phyloP scores from a whole-genome alignment of 2,329 filamentous ascomycete species.

The Berkeleyomyces rouxiae region DNA sequence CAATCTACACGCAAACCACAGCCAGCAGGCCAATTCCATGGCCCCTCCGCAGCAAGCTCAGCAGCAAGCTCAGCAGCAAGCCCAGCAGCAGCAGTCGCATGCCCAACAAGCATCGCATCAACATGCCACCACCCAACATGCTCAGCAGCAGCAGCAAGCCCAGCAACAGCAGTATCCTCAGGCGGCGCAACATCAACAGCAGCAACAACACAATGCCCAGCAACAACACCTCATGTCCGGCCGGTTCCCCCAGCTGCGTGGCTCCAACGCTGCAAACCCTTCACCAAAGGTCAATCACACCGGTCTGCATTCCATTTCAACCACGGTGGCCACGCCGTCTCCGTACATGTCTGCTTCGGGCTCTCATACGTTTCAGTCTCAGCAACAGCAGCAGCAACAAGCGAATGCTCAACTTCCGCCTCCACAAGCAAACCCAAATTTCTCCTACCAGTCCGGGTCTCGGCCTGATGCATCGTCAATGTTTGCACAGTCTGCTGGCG shows the following conservation, averaged over 20 bases:
- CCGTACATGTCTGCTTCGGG: slow-evolving; percentile 8
- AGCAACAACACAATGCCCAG: slow-evolving; percentile 14
- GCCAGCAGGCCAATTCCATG: slow-evolving; percentile 11
- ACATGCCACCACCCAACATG: not conserved
- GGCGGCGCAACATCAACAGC: slow-evolving; percentile 12
- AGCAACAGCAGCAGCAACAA: slow-evolving; percentile 2
- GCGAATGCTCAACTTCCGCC: slow-evolving; percentile 1
- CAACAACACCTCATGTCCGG: slow-evolving; percentile 13
- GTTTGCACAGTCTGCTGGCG: not conserved
- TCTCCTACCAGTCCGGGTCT: not conserved
- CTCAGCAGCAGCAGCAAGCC: slow-evolving; percentile 13
- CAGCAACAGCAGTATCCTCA: slow-evolving; percentile 13
- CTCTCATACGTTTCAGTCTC: slow-evolving; percentile 1
- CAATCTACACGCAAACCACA: slow-evolving; percentile 4
- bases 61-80: slow-evolving; percentile 5
- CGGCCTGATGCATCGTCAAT: not conserved
- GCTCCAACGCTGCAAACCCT: slow-evolving; percentile 1
- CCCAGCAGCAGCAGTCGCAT: slow-evolving; percentile 11
- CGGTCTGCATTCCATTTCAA: slow-evolving; percentile 1
- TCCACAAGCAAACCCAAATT: not conserved
- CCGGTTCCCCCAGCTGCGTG: not conserved
- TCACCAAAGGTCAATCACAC: slow-evolving; percentile 9
- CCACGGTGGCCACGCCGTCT: not conserved
- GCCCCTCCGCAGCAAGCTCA: slow-evolving; percentile 1
- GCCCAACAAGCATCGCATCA: not conserved